These are phyloP conservation scores for Tremella mesenterica DNA, from an alignment of 768 basidiomycete species.

Conservation along the genomic window DNA sequence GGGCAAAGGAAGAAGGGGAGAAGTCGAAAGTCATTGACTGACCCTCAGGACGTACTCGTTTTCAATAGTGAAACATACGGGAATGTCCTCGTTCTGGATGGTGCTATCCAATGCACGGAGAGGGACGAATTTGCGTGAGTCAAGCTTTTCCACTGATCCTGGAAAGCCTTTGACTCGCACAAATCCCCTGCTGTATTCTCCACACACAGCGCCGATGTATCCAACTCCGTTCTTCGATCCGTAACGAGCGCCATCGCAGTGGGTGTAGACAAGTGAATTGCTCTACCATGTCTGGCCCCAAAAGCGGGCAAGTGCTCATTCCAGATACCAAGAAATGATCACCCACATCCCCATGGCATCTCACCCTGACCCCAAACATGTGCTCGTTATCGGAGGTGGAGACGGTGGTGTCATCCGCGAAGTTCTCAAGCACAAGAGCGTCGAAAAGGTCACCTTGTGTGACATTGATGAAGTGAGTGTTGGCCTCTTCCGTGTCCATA, in stretches of 20 bases:
- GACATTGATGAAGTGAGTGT: constrained; percentile 86
- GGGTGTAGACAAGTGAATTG: too few species aligned
- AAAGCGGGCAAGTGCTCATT: not conserved
- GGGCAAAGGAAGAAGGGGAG: too few species aligned
- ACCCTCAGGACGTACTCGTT: constrained; percentile 72
- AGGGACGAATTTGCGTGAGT: constrained; percentile 87
- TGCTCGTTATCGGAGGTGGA: constrained; percentile 95
- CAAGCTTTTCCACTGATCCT: not conserved
- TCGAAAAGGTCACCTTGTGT: constrained; percentile 86
- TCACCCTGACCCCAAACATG: constrained; percentile 91
- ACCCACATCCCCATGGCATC: constrained; percentile 90
- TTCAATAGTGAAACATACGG: constrained; percentile 93
- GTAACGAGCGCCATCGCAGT: too few species aligned
- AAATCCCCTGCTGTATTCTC: too few species aligned
- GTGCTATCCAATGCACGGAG: constrained; percentile 93
- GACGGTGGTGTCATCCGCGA: constrained; percentile 98
- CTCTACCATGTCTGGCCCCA: too few species aligned
- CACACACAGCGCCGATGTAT: not conserved
- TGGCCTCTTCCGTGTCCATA: not conserved
- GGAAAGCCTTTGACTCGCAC: too few species aligned
- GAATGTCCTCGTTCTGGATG: constrained; percentile 92
- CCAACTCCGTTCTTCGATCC: not conserved
- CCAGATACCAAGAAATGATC: constrained; percentile 99
- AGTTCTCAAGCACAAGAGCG: constrained; percentile 83
- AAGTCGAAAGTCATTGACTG: constrained; percentile 3